phyloP scores from a whole-genome alignment of 176 grass and related monocot genomes.

The Triticum urartu region DNA sequence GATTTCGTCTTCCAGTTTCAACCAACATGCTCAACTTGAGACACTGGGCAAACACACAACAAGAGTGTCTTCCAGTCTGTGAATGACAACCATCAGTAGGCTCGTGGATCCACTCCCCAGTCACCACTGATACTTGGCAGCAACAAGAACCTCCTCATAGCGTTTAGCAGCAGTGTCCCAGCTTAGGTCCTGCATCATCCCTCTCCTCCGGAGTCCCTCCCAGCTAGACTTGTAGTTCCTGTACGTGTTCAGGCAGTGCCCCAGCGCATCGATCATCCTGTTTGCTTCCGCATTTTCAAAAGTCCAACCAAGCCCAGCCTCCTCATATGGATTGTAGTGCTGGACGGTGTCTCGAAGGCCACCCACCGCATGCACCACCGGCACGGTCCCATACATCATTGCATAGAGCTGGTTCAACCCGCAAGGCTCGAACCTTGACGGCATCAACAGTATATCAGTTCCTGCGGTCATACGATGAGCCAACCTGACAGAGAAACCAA shows the following conservation, averaged over 20 bases:
- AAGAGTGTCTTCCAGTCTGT: background rate
- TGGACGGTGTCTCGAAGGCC: slow-evolving; percentile 79
- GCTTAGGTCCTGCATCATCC: slow-evolving; percentile 93
- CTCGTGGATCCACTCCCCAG: background rate
- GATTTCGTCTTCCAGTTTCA: background rate
- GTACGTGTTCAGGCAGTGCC: slow-evolving; percentile 81
- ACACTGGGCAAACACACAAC: background rate
- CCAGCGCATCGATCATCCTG: slow-evolving; percentile 76
- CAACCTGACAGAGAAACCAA: slow-evolving; percentile 89
- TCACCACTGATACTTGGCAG: slow-evolving; percentile 92
- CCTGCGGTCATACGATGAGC: slow-evolving; percentile 89
- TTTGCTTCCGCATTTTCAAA: slow-evolving; percentile 77
- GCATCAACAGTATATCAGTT: slow-evolving; percentile 87
- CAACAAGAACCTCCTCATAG: slow-evolving; percentile 77
- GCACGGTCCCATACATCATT: slow-evolving; percentile 96
- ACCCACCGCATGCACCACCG: slow-evolving; percentile 92
- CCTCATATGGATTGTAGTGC: slow-evolving; percentile 80
- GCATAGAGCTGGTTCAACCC: slow-evolving; percentile 91
- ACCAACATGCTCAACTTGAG: background rate
- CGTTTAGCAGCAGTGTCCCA: slow-evolving; percentile 86
- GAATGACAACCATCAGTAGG: background rate
- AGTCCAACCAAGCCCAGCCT: slow-evolving; percentile 76
- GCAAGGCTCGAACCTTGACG: slow-evolving; percentile 90
- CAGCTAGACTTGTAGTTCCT: slow-evolving; percentile 73
- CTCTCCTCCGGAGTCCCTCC: slow-evolving; percentile 82